phyloP scores from a whole-genome alignment of 1,284 basidiomycete species.

The Bjerkandera adusta region DNA sequence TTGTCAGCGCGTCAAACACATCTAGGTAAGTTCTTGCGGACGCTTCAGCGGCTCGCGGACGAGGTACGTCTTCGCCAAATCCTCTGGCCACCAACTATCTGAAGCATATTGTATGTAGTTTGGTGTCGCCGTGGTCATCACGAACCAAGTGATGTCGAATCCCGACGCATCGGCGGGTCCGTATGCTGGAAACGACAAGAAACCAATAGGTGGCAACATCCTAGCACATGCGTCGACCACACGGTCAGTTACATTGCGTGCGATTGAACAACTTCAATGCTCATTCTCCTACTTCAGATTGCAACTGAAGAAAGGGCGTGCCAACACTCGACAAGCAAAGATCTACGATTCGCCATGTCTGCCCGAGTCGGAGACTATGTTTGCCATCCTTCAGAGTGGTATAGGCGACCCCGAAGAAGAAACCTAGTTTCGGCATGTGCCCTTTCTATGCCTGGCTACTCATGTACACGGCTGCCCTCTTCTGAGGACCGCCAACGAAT shows the following conservation, averaged over 20 bases:
- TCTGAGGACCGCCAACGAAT: too few species aligned
- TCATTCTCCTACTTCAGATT: slow-evolving; percentile 45
- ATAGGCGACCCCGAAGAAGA: slow-evolving; percentile 94
- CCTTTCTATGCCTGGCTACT: not conserved
- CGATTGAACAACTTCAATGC: too few species aligned
- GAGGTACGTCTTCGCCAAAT: slow-evolving; percentile 65
- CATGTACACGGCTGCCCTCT: not conserved
- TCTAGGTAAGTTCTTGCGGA: slow-evolving; percentile 95
- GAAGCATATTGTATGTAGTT: slow-evolving; percentile 52
- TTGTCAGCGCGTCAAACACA: slow-evolving; percentile 95
- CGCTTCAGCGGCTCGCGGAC: slow-evolving; percentile 91
- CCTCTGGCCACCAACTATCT: not conserved
- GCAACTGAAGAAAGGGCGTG: slow-evolving; percentile 92
- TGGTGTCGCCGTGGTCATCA: slow-evolving; percentile 96
- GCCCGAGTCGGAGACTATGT: slow-evolving; percentile 95
- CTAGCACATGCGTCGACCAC: slow-evolving; percentile 96
- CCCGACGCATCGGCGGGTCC: slow-evolving; percentile 93
- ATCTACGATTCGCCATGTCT: slow-evolving; percentile 98
- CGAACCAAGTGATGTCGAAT: slow-evolving; percentile 98
- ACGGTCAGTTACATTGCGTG: slow-evolving; percentile 47
- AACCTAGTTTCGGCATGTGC: slow-evolving; percentile 29
- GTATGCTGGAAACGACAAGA: slow-evolving; percentile 91
- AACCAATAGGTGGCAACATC: slow-evolving; percentile 96
- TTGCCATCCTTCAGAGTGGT: slow-evolving; percentile 88
- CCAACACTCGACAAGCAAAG: slow-evolving; percentile 92